Conservation (phyloP, 495 filamentous ascomycete species). For the Neurospora sublineolata region DNA sequence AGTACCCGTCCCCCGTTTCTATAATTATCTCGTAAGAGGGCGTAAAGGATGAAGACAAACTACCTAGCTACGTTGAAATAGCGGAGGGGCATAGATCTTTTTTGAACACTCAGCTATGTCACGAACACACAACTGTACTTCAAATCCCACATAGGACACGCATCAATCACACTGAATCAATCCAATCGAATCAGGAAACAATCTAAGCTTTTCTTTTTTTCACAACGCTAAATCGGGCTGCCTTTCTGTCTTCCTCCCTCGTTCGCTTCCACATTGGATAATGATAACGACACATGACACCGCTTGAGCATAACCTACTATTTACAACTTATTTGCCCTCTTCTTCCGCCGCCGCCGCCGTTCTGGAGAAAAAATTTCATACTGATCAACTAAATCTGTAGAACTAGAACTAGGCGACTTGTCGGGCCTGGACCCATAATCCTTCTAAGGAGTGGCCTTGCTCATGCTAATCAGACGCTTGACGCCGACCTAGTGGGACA, state of each 20-base stretch:
- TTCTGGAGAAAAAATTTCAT: not conserved
- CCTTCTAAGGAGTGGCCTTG: conserved; percentile 50
- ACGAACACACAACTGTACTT: too few species aligned
- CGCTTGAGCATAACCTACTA: not conserved
- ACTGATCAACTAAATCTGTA: not conserved
- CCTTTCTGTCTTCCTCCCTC: not conserved
- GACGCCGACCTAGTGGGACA: conserved; percentile 88
- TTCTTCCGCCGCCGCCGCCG: not conserved
- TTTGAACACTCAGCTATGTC: too few species aligned
- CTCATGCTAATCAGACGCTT: conserved; percentile 91
- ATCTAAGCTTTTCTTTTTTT: not conserved
- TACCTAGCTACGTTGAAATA: too few species aligned
- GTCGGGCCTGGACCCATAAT: not conserved
- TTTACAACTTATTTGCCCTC: not conserved
- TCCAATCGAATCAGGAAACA: not conserved
- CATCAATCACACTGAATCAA: too few species aligned
- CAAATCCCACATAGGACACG: too few species aligned
- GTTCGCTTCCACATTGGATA: not conserved
- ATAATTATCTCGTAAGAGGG: too few species aligned
- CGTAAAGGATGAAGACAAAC: too few species aligned
- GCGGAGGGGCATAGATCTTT: too few species aligned
- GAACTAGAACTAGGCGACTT: not conserved
- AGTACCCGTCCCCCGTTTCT: too few species aligned
- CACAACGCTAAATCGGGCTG: not conserved
- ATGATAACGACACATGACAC: not conserved